Evolutionary conservation across 257 asterid species (phyloP).

Genomic region (Nicotiana tabacum): DNA sequence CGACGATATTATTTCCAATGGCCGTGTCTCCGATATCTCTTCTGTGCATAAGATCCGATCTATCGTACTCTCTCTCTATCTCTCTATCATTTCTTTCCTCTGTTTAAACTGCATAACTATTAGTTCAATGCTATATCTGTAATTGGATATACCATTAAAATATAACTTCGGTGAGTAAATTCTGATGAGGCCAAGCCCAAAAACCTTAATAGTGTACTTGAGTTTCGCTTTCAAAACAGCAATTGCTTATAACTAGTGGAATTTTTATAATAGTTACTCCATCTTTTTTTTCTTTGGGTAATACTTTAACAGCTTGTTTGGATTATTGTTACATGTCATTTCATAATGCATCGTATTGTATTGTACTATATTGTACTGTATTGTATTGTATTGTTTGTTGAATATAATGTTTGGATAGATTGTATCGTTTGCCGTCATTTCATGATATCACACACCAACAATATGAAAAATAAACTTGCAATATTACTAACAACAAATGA

Average conservation of each 20-base stretch:
- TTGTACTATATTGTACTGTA: too few species aligned
- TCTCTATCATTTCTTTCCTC: neutral
- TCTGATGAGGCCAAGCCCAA: neutral
- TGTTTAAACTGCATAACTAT: neutral
- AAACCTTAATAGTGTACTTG: neutral
- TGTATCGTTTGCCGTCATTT: too few species aligned
- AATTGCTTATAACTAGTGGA: neutral
- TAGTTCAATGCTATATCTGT: neutral
- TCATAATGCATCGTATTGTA: too few species aligned
- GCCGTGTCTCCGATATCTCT: slow-evolving; percentile 61
- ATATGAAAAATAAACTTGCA: too few species aligned
- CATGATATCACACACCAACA: too few species aligned
- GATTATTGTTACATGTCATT: too few species aligned
- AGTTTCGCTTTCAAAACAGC: neutral
- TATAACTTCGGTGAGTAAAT: neutral
- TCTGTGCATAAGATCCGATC: slow-evolving; percentile 79
- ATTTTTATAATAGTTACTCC: neutral
- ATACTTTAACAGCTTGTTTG: neutral
- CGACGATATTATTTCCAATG: slow-evolving; percentile 58
- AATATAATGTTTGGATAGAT: too few species aligned
- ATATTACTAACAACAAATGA: too few species aligned
- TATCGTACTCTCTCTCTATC: slow-evolving; percentile 45
- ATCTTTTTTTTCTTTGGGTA: neutral
- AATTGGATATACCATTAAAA: neutral
- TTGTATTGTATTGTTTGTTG: too few species aligned